Evolutionary conservation across 1,139 yeast species (phyloP), one percentile per base, ranked within the genome.

Genomic region (Citeromyces hawaiiensis): DNA sequence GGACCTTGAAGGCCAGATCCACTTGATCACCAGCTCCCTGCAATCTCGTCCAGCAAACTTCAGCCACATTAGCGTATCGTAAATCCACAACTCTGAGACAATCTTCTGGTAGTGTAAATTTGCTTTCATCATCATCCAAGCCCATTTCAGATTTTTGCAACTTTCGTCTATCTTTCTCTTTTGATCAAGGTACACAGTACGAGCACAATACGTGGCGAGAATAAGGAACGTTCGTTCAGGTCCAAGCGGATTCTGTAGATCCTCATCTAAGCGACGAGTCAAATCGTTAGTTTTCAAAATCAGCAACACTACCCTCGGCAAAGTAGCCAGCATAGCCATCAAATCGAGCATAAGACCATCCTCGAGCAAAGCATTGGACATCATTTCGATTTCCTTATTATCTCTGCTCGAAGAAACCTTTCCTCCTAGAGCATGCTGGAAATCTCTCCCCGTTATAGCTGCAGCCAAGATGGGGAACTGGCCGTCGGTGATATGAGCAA

Each of bases 231-330:
- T 82, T 42, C 96, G 66, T 55, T 83, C 91, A 2, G 87, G 83
- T 0, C 97, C 97, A 38, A 88, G 61, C 0, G 96, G 94, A 46
- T 79, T 77, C 38, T 82, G 72, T 43, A 91, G 66, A 45, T 73
- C 69, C 52, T 91, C 97, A 57, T 91, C 98, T 40, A 91, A 64
- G 48, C 78, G 80, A 50, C 99, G 68, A 0, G 95, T 87, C 43
- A 93, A 66, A 62, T 93, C 99, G 55, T 93, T 91, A 0, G 99
- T 93, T 55, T 93, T 93, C 51, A 93, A 64, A 42, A 93, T 83
- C 46, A 91, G 67, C 36, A 93, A 60, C 21, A 91, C 94, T 27
- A 88, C 75, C 39, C 91, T 66, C 2, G 99, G 99, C 64, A 93
- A 76, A 17, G 72, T 65, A 21, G 91, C 76, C 39, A 93, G 64